These are phyloP conservation scores for Forsythia viridissima DNA, from an alignment of 257 asterid genomes.

Conservation along the genomic window DNA sequence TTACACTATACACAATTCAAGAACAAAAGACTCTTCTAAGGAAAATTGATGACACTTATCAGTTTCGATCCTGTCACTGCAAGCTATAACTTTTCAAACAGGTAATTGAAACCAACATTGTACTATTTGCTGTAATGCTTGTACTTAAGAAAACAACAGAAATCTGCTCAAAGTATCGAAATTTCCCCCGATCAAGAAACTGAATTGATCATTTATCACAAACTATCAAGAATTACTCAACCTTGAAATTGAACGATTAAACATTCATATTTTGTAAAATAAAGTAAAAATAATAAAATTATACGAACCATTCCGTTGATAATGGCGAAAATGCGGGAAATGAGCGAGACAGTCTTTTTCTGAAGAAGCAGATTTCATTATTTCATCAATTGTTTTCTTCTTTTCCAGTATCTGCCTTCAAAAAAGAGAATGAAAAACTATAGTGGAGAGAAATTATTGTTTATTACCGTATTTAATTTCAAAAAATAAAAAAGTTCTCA, in stretches of 20 bases:
- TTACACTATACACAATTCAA: not conserved
- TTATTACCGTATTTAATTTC: not conserved
- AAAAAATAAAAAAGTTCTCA: not conserved
- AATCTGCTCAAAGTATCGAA: not conserved
- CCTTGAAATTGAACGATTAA: not conserved
- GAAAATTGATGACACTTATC: not conserved
- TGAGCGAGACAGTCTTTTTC: conserved; percentile 57
- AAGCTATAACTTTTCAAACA: not conserved
- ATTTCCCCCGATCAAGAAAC: not conserved
- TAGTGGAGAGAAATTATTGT: not conserved
- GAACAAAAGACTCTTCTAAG: not conserved
- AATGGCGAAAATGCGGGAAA: conserved; percentile 58
- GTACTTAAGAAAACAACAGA: not conserved
- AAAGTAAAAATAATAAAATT: not conserved
- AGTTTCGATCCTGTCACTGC: not conserved
- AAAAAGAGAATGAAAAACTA: conserved; percentile 13
- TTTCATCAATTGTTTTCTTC: conserved; percentile 57
- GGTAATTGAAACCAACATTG: not conserved
- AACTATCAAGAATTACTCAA: not conserved
- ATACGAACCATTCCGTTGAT: conserved; percentile 49
- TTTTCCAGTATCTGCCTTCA: conserved; percentile 61
- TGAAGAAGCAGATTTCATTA: conserved; percentile 52
- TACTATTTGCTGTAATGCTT: not conserved
- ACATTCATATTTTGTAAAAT: not conserved
- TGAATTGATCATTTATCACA: not conserved